Conservation (phyloP, 169 alveolate species). For the Plasmodium relictum region DNA sequence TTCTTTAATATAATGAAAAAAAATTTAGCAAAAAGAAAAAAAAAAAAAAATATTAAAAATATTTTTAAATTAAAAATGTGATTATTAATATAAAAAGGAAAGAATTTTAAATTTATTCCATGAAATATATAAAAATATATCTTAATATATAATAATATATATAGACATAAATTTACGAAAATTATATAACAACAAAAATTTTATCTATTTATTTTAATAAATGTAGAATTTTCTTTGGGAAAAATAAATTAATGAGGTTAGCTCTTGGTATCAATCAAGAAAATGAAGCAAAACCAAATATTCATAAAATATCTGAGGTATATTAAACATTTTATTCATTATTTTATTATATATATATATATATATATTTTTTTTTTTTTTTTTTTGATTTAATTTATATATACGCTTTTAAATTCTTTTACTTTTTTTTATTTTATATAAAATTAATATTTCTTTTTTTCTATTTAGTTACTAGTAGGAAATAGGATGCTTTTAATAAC, state of each 20-base stretch:
- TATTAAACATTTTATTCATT: neutral
- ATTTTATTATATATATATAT: neutral
- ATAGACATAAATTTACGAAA: neutral
- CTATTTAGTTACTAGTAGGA: conserved; percentile 55
- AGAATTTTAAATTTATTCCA: too few relatives aligned
- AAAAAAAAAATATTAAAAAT: conserved; percentile 1
- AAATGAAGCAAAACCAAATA: conserved; percentile 54
- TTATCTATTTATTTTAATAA: neutral
- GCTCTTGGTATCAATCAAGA: conserved; percentile 47
- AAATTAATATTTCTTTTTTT: neutral
- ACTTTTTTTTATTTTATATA: neutral
- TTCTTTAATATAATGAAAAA: neutral
- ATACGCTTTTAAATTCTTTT: neutral
- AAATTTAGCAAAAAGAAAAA: neutral
- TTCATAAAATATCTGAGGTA: conserved; percentile 65
- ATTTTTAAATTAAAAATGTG: neutral
- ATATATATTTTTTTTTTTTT: neutral
- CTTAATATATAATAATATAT: neutral
- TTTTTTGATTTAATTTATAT: neutral
- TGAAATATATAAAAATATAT: neutral
- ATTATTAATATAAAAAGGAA: neutral
- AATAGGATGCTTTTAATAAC: conserved; percentile 63
- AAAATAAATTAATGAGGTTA: conserved; percentile 73
- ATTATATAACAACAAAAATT: neutral
- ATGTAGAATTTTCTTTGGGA: conserved; percentile 66